Conservation (phyloP, 23 red algal species). For the Agarophyton chilense region DNA sequence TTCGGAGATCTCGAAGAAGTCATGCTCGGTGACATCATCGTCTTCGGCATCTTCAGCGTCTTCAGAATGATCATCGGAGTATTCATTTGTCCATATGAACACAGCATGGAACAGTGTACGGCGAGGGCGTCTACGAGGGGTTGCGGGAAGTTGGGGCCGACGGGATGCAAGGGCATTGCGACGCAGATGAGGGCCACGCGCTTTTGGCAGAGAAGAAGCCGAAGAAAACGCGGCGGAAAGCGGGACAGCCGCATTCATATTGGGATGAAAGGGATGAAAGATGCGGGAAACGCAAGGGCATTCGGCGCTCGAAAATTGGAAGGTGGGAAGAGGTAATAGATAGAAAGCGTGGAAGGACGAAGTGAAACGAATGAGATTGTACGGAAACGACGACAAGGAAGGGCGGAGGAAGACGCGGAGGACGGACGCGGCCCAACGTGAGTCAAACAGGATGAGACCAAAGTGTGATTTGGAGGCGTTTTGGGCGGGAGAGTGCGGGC, state of each 20-base stretch:
- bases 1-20: neutral
- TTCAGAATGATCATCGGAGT: neutral
- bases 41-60: constrained; percentile 9
- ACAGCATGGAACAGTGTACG: constrained; percentile 10
- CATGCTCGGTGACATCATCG: neutral
- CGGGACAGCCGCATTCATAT: neutral
- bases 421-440: too few species aligned
- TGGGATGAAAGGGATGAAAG: neutral
- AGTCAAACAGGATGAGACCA: too few species aligned
- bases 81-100: constrained; percentile 42
- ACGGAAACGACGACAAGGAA: too few species aligned
- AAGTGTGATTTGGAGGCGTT: too few species aligned
- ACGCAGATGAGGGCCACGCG: neutral
- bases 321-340: neutral
- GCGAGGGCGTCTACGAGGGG: constrained; percentile 7
- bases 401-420: too few species aligned
- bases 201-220: neutral
- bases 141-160: neutral
- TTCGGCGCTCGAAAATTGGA: neutral
- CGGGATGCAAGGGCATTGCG: neutral
- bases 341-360: neutral
- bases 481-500: too few species aligned
- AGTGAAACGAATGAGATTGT: too few species aligned
- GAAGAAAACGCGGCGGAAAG: neutral
- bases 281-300: neutral